Evolutionary conservation across 768 basidiomycete genomes (phyloP).

Genomic region (Ramaria sp.): DNA sequence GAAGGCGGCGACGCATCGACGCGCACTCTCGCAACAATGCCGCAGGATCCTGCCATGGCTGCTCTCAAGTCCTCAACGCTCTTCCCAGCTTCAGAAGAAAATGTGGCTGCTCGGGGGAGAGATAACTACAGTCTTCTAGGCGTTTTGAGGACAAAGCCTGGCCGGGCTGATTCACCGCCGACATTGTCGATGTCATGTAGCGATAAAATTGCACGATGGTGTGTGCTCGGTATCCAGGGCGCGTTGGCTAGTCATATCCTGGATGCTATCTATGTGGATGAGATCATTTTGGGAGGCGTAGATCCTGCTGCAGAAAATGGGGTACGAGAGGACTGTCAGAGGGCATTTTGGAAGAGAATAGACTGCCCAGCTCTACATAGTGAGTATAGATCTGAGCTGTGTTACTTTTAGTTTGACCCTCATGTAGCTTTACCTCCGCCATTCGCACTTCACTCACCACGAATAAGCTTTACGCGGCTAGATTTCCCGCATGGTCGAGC

Average conservation of each 20-base stretch:
- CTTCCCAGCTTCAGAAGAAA: constrained; percentile 18
- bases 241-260: constrained; percentile 47
- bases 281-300: constrained; percentile 68
- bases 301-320: constrained; percentile 24
- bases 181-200: constrained; percentile 87
- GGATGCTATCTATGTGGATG: constrained; percentile 54
- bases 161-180: constrained; percentile 77
- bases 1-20: constrained; percentile 87
- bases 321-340: constrained; percentile 51
- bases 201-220: constrained; percentile 90
- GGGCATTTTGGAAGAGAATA: constrained; percentile 57
- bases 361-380: constrained; percentile 26
- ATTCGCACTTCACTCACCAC: constrained; percentile 40
- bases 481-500: constrained; percentile 50
- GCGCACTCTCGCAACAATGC: constrained; percentile 53
- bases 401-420: background rate
- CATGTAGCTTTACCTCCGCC: constrained; percentile 32
- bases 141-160: constrained; percentile 87
- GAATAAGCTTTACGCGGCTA: constrained; percentile 45
- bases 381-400: background rate
- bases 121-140: constrained; percentile 68
- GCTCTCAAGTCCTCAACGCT: constrained; percentile 37
- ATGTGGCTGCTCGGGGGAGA: constrained; percentile 55
- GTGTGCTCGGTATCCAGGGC: constrained; percentile 76
- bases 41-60: constrained; percentile 65